Base-by-base conservation (phyloP, 1,284 basidiomycete species). In the Rhodotorula sp. region DNA sequence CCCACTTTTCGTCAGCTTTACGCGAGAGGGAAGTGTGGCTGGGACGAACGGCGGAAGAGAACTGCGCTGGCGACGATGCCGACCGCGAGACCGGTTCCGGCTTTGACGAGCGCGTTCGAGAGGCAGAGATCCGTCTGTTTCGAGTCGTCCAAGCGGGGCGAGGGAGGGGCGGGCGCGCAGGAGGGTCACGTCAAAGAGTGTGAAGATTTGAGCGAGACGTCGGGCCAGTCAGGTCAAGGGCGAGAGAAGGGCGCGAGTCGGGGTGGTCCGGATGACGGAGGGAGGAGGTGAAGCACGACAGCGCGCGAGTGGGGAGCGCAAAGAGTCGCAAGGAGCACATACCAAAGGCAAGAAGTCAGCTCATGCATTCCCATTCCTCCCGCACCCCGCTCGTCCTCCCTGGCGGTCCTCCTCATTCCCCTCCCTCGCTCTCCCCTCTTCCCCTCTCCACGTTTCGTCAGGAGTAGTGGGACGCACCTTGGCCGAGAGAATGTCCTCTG, bases 1-100 rank as follows among this genome's bases (percentile, higher is more conserved):
- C 13, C 39, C 39, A 15, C 19, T 44, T 44, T 17, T 15, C 39
- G 39, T 44, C 39, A 44, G 39, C 39, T 44, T 17, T 15, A 44
- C 0, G n/a, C 20, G 8, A 44, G 22, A 53, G 27, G 22, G 44
- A 2, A 0, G 20, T 22, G 39, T 29, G 17, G 22, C 27, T 9
- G 2, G 9, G 29, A 48, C 94, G 83, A 78, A 98, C 95, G 88
- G 81, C 89, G 88, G 88, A 98, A 97, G 80, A 97, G 85, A 74
- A 98, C 86, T 73, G 97, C 95, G 54, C 92, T 96, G 48, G 91
- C 89, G 67, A 98, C 88, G 69, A 99, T 91, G 79, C 95, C 95
- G 56, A 89, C 90, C 78, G 93, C 89, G 82, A 98, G 94, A 70
- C 95, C 95, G 76, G 98, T 87, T 77, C 94, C 94, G 70, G 94